These are phyloP conservation scores for Leptographium wingfieldii DNA, from an alignment of 2,329 filamentous ascomycete species.

Conservation along the genomic window DNA sequence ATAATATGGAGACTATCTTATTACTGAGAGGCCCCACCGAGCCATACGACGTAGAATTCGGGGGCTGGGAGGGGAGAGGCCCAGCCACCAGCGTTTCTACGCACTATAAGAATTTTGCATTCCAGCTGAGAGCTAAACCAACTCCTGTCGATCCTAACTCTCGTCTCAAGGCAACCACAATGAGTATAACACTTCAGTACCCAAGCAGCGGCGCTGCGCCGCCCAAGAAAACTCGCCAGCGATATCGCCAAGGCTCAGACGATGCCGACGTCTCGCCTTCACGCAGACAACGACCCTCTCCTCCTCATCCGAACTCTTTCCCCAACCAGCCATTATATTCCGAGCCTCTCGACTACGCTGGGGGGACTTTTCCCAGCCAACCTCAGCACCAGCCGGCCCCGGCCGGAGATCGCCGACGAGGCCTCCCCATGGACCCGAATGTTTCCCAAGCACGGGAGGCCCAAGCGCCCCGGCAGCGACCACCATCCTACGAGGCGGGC, in stretches of 20 bases:
- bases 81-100: not conserved
- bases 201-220: not conserved
- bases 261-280: not conserved
- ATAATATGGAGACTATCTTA: not conserved
- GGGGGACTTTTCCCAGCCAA: not conserved
- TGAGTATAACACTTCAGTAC: not conserved
- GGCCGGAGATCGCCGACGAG: not conserved
- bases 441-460: not conserved
- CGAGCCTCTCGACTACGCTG: not conserved
- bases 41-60: not conserved
- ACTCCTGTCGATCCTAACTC: not conserved
- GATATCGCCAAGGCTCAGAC: not conserved
- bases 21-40: not conserved
- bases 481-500: slow-evolving; percentile 1
- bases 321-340: not conserved
- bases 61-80: not conserved
- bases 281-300: not conserved
- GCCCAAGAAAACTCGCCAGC: slow-evolving; percentile 2
- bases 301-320: not conserved
- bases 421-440: not conserved
- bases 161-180: not conserved
- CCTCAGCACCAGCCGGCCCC: not conserved
- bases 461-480: not conserved
- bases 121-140: not conserved
- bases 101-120: not conserved